Percentiles rank a stretch among this genome's conserved stretches.
Evolutionary conservation across 129 eudicot species (phyloP).

Genomic region (Gnaphalium uliginosum): DNA sequence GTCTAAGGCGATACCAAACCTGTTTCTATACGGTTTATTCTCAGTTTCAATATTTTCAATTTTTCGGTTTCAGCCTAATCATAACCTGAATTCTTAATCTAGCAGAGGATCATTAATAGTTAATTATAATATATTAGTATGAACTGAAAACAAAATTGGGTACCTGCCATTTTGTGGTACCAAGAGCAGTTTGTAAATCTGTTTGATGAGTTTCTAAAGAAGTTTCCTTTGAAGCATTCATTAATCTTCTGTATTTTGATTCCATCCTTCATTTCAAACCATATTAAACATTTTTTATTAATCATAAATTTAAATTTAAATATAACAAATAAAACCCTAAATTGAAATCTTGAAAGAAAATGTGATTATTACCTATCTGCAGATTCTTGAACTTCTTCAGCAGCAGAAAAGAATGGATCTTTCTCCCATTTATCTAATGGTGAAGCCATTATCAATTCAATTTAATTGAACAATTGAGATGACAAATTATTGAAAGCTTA

Average conservation of each 20-base stretch:
- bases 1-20: not conserved
- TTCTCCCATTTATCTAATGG: slow-evolving; percentile 75
- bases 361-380: not conserved
- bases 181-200: slow-evolving; percentile 62
- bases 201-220: slow-evolving; percentile 58
- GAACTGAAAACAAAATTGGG: not conserved
- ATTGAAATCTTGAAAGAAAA: not conserved
- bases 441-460: slow-evolving; percentile 48
- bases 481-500: not conserved
- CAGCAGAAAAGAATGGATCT: slow-evolving; percentile 57
- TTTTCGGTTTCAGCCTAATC: not conserved
- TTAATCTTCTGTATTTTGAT: slow-evolving; percentile 74
- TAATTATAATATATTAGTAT: not conserved
- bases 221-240: slow-evolving; percentile 59
- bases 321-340: not conserved
- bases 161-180: slow-evolving; percentile 94
- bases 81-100: not conserved
- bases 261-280: slow-evolving; percentile 63
- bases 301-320: not conserved
- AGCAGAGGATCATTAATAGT: not conserved
- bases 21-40: not conserved
- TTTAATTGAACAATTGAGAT: not conserved
- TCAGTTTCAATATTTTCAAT: not conserved
- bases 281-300: not conserved
- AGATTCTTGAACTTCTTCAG: slow-evolving; percentile 8